Conservation (phyloP, 305 asterid genomes). For the Caryopteris hybrid region DNA sequence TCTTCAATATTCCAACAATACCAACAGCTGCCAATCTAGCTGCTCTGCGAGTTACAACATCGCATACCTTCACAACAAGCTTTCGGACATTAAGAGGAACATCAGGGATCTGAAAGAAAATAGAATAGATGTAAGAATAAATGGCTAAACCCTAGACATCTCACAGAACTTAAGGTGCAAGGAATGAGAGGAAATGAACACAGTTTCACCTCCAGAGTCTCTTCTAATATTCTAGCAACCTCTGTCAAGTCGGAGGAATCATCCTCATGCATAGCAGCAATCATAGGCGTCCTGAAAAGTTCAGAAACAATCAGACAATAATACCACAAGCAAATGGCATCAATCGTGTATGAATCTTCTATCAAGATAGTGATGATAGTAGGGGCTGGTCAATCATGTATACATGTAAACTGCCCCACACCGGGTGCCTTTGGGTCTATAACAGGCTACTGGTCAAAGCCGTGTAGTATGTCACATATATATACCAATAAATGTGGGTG, state of each 20-base stretch:
- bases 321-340: not conserved
- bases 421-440: not conserved
- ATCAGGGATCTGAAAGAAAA: constrained; percentile 48
- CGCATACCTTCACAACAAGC: constrained; percentile 72
- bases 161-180: not conserved
- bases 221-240: constrained; percentile 58
- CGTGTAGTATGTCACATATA: not conserved
- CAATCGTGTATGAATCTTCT: not conserved
- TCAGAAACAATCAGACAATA: not conserved
- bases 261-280: constrained; percentile 89
- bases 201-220: constrained; percentile 51
- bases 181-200: not conserved
- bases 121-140: not conserved
- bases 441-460: not conserved
- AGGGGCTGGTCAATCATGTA: not conserved
- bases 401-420: not conserved
- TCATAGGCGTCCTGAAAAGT: constrained; percentile 59
- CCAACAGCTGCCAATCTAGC: constrained; percentile 92
- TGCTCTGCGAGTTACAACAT: constrained; percentile 73
- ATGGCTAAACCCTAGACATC: too few relatives aligned
- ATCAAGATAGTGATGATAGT: not conserved
- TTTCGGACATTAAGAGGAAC: constrained; percentile 61
- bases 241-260: constrained; percentile 68
- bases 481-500: not conserved
- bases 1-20: constrained; percentile 74